These are phyloP conservation scores for Xylaria arbuscula DNA, from an alignment of 2,329 filamentous ascomycete genomes.

Conservation along the genomic window DNA sequence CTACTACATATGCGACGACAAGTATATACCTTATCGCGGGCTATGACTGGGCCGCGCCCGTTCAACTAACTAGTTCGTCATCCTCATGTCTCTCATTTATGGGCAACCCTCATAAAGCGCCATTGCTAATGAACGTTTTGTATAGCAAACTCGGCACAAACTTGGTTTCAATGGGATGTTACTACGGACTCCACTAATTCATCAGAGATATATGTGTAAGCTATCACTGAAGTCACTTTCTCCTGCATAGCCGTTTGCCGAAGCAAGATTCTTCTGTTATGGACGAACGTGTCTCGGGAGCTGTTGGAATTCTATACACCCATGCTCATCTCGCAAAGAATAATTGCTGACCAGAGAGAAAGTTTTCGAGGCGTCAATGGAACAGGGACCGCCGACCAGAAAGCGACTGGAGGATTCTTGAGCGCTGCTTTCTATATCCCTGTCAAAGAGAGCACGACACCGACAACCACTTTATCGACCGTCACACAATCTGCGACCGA, in stretches of 20 bases:
- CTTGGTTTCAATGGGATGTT: slow-evolving; percentile 43
- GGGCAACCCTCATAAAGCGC: background rate
- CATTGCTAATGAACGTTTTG: slow-evolving; percentile 8
- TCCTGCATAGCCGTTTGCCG: background rate
- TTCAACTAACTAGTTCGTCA: slow-evolving; percentile 42
- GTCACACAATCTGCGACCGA: slow-evolving; percentile 22
- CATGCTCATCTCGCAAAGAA: background rate
- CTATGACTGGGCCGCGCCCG: slow-evolving; percentile 39
- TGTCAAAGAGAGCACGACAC: slow-evolving; percentile 27
- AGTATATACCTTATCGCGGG: slow-evolving; percentile 44
- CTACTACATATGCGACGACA: slow-evolving; percentile 41
- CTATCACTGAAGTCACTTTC: background rate
- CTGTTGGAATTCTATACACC: background rate
- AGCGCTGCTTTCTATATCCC: slow-evolving; percentile 43
- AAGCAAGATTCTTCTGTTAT: background rate
- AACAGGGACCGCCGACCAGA: slow-evolving; percentile 33
- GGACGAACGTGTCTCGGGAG: background rate
- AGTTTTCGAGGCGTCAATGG: slow-evolving; percentile 42
- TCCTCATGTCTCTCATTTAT: background rate
- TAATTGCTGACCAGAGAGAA: background rate
- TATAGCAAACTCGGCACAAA: slow-evolving; percentile 41
- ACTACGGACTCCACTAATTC: slow-evolving; percentile 43
- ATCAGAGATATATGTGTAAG: slow-evolving; percentile 41
- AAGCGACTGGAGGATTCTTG: slow-evolving; percentile 40
- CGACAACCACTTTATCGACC: slow-evolving; percentile 37